Conservation (phyloP, 495 filamentous ascomycete genomes). For the Penicillium coffeae region DNA sequence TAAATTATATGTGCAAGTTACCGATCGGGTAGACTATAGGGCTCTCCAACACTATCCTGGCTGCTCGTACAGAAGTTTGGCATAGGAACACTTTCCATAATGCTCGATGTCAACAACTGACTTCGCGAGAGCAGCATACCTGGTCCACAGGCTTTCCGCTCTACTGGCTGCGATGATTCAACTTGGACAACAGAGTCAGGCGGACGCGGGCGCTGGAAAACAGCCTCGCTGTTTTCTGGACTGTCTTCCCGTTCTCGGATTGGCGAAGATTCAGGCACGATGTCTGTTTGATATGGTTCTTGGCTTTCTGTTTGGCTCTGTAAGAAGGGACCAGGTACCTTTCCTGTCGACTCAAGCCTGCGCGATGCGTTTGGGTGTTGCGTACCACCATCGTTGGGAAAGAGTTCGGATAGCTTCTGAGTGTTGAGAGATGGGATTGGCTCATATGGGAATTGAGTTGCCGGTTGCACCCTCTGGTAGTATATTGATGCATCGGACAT, state of each 20-base stretch:
- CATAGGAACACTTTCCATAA: constrained; percentile 46
- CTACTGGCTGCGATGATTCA: constrained; percentile 42
- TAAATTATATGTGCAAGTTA: constrained; percentile 18
- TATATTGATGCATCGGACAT: constrained; percentile 40
- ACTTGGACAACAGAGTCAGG: constrained; percentile 38
- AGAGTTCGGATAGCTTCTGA: constrained; percentile 41
- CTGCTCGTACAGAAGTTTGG: constrained; percentile 40
- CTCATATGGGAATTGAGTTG: constrained; percentile 43
- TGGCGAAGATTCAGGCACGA: constrained; percentile 44
- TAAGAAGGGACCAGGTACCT: constrained; percentile 8
- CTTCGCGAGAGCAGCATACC: constrained; percentile 30
- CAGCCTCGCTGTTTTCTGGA: constrained; percentile 3
- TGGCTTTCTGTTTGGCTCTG: constrained; percentile 26
- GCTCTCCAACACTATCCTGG: constrained; percentile 44
- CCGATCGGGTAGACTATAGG: constrained; percentile 31
- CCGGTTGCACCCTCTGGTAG: constrained; percentile 35
- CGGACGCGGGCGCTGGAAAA: constrained; percentile 17
- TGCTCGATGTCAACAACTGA: constrained; percentile 41
- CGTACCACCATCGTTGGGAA: constrained; percentile 30
- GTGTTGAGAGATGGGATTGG: constrained; percentile 41
- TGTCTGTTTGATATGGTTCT: constrained; percentile 28
- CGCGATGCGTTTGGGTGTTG: constrained; percentile 12
- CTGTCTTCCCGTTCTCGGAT: constrained; percentile 14
- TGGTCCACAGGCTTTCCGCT: constrained; percentile 19
- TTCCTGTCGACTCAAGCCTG: neutral